phyloP scores from a whole-genome alignment of 2,329 filamentous ascomycete genomes.

The Colletotrichum camelliae region DNA sequence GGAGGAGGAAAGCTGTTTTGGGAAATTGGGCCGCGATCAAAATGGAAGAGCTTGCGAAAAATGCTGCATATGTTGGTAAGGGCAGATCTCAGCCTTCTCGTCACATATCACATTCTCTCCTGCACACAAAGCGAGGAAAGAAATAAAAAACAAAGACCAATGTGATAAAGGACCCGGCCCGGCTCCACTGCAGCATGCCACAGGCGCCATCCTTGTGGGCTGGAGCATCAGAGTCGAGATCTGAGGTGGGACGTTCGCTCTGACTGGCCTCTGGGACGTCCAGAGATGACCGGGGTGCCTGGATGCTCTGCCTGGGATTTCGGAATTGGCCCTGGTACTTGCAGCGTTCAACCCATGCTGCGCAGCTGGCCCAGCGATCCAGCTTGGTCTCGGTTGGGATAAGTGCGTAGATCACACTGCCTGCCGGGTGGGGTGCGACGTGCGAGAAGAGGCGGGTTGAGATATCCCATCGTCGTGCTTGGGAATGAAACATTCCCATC shows the following conservation, averaged over 20 bases:
- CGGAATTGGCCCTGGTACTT: background rate
- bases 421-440: conserved; percentile 6
- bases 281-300: background rate
- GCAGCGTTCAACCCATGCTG: background rate
- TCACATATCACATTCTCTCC: conserved; percentile 8
- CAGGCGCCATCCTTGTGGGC: background rate
- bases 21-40: conserved; percentile 18
- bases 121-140: background rate
- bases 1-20: conserved; percentile 3
- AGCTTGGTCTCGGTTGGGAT: conserved; percentile 13
- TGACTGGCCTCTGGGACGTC: background rate
- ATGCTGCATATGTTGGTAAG: background rate
- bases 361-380: conserved; percentile 13
- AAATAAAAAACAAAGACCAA: conserved; percentile 3
- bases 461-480: conserved; percentile 17
- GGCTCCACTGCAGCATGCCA: background rate
- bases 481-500: conserved; percentile 21
- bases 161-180: background rate
- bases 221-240: background rate
- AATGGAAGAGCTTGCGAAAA: conserved; percentile 23
- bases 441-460: background rate
- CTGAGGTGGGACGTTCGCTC: background rate
- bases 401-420: conserved; percentile 19
- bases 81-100: conserved; percentile 11
- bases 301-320: background rate